A percentile compares a stretch with the other conserved stretches of the same genome.
Evolutionary conservation across 805 yeast genomes (phyloP).

Genomic region (Suhomyces faveliae): DNA sequence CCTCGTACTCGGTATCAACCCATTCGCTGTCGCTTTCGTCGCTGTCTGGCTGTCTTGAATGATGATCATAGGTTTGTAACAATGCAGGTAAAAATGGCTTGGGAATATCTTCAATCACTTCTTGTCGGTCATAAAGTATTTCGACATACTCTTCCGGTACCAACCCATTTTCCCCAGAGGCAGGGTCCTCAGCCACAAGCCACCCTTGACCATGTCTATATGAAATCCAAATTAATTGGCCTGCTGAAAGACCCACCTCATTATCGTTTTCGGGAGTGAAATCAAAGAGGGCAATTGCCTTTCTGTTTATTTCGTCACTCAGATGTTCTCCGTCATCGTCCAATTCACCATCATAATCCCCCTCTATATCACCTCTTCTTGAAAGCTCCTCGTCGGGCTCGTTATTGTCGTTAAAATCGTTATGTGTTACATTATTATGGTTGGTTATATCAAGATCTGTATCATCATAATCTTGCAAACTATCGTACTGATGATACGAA

Average conservation of each 20-base stretch:
- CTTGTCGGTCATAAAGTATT: slow-evolving; percentile 32
- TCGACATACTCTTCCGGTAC: slow-evolving; percentile 95
- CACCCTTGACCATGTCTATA: slow-evolving; percentile 98
- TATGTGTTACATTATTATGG: slow-evolving; percentile 1
- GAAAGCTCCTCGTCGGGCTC: slow-evolving; percentile 6
- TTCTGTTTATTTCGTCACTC: slow-evolving; percentile 41
- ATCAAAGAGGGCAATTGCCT: slow-evolving; percentile 86
- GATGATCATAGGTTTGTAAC: slow-evolving; percentile 16
- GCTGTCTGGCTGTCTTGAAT: slow-evolving; percentile 1
- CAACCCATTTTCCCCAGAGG: slow-evolving; percentile 78
- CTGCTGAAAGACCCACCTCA: slow-evolving; percentile 74
- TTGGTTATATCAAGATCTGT: background rate
- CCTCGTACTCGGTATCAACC: slow-evolving; percentile 30
- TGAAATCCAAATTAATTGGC: slow-evolving; percentile 80
- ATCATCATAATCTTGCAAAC: slow-evolving; percentile 6
- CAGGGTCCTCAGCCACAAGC: slow-evolving; percentile 87
- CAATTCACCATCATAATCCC: slow-evolving; percentile 7
- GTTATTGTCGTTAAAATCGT: slow-evolving; percentile 5
- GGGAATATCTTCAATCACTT: slow-evolving; percentile 33
- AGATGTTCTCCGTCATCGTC: slow-evolving; percentile 11
- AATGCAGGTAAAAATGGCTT: slow-evolving; percentile 48
- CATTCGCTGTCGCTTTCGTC: slow-evolving; percentile 25
- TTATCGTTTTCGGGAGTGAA: slow-evolving; percentile 93
- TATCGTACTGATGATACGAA: slow-evolving; percentile 1
- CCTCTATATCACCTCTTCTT: background rate